Base-by-base conservation (phyloP, 2,329 filamentous ascomycete genomes). In the Monosporascus sp. region DNA sequence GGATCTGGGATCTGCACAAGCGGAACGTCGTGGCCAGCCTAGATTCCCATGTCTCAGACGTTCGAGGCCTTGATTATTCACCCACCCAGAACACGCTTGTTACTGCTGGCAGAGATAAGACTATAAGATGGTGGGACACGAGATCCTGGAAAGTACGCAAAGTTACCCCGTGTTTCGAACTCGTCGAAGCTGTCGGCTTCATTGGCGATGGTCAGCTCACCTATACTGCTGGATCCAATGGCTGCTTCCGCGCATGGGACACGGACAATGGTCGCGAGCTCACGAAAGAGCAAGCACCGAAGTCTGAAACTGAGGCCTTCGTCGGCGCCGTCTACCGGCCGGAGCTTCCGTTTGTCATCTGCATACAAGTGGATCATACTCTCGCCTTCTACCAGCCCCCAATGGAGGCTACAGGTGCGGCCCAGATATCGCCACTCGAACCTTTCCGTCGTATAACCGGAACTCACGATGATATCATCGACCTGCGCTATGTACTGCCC, bases 391-490 rank as follows among this genome's bases (percentile, higher is more conserved):
- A 93, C 68, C 79, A 64, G 55, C 68, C 66, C 48, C 80, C 65
- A 48, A 81, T 60, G 51, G 71, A 72, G 54, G 64, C 68, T 11
- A 58, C 72, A 38, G 50, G 70, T 38, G 55, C 61, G 41, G 60
- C 68, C 44, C 65, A 72, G 55, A 65, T 71, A 54, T 65, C 63
- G 58, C 72, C 54, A 61, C 77, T 66, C 63, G 75, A 71, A 65
- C 88, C 72, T 1, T 79, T 89, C 45, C 84, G 89, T 60, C 83
- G 90, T 45, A 95, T 99, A 60, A 96, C 93, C 5, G 95, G 94
- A 50, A 97, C 94, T 6, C 91, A 97, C 69, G 95, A 99, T 68
- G 94, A 99, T 69, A 91, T 99, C 50, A 97, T 99, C 60, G 95
- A 99, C 66, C 75, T 99, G 37, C 89, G 87, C 31, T 97, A 94